Evolutionary conservation across 2,329 filamentous ascomycete genomes (phyloP).

Genomic region (Gremmenia infestans): DNA sequence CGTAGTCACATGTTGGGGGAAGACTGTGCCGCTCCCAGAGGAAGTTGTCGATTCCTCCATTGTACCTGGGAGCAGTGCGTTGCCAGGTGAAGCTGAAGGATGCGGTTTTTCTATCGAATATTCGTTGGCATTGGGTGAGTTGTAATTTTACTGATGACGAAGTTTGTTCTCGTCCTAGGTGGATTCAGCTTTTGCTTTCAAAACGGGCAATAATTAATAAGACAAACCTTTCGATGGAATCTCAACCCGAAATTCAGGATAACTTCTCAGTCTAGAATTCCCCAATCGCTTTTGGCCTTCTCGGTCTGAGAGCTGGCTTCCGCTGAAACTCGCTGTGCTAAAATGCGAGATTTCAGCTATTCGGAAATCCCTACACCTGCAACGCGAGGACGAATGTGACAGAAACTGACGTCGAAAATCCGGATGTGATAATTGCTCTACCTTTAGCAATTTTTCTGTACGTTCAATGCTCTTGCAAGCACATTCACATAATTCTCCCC

Average conservation of each 20-base stretch:
- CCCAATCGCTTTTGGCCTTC: neutral
- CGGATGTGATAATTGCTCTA: slow-evolving; percentile 9
- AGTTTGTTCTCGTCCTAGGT: neutral
- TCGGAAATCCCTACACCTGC: slow-evolving; percentile 6
- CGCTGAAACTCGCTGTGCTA: neutral
- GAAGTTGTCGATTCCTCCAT: slow-evolving; percentile 7
- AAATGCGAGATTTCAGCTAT: neutral
- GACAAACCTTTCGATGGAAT: slow-evolving; percentile 5
- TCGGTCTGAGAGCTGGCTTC: neutral
- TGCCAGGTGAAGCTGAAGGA: slow-evolving; percentile 16
- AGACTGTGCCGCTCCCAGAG: slow-evolving; percentile 5
- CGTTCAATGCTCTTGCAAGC: slow-evolving; percentile 9
- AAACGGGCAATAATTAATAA: neutral
- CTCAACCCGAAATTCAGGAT: slow-evolving; percentile 1
- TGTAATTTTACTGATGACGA: slow-evolving; percentile 5
- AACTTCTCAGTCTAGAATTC: neutral
- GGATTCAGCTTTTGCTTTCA: neutral
- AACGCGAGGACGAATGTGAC: slow-evolving; percentile 4
- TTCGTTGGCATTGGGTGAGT: slow-evolving; percentile 7
- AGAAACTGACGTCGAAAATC: slow-evolving; percentile 12
- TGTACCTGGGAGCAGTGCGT: slow-evolving; percentile 7
- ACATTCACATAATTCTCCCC: slow-evolving; percentile 9
- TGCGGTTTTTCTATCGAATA: slow-evolving; percentile 8
- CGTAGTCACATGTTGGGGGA: slow-evolving; percentile 7
- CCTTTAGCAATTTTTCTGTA: slow-evolving; percentile 2